These are phyloP conservation scores for Aspergillus caelatus DNA, from an alignment of 2,329 filamentous ascomycete genomes.

Conservation along the genomic window DNA sequence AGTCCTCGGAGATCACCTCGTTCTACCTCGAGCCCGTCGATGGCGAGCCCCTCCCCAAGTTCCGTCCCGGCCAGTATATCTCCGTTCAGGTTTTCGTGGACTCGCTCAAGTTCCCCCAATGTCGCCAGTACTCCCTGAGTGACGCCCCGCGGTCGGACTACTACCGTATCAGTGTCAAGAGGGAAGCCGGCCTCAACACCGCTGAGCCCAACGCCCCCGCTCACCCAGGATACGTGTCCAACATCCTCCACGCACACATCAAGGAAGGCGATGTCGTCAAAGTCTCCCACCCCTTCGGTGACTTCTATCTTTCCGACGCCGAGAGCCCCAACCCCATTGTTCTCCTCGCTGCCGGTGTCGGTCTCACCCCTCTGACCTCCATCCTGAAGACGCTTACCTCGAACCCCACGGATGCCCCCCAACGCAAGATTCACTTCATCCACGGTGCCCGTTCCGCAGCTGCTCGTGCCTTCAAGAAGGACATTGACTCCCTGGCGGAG, in stretches of 20 bases:
- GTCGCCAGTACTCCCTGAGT: conserved; percentile 73
- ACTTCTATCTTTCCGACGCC: conserved; percentile 55
- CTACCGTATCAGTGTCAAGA: conserved; percentile 74
- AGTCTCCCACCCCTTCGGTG: conserved; percentile 67
- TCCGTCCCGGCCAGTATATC: conserved; percentile 73
- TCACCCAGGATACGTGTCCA: conserved; percentile 69
- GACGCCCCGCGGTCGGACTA: conserved; percentile 63
- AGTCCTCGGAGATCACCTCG: conserved; percentile 69
- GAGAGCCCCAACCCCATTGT: conserved; percentile 55
- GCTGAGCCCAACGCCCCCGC: conserved; percentile 50
- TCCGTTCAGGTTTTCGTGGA: conserved; percentile 64
- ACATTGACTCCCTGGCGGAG: conserved; percentile 51
- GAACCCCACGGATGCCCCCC: conserved; percentile 43
- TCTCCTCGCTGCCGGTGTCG: conserved; percentile 64
- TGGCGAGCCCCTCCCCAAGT: conserved; percentile 61
- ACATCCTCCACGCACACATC: conserved; percentile 66
- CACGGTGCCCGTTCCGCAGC: conserved; percentile 58
- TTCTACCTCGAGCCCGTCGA: conserved; percentile 71
- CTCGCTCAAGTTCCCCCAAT: conserved; percentile 63
- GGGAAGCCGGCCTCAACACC: conserved; percentile 58
- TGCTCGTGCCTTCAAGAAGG: conserved; percentile 55
- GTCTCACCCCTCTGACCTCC: conserved; percentile 62
- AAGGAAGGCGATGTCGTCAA: conserved; percentile 64
- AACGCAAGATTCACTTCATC: conserved; percentile 60
- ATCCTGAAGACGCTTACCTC: conserved; percentile 59